Evolutionary conservation across 75 land plant species (phyloP).

Genomic region (Picea glauca): DNA sequence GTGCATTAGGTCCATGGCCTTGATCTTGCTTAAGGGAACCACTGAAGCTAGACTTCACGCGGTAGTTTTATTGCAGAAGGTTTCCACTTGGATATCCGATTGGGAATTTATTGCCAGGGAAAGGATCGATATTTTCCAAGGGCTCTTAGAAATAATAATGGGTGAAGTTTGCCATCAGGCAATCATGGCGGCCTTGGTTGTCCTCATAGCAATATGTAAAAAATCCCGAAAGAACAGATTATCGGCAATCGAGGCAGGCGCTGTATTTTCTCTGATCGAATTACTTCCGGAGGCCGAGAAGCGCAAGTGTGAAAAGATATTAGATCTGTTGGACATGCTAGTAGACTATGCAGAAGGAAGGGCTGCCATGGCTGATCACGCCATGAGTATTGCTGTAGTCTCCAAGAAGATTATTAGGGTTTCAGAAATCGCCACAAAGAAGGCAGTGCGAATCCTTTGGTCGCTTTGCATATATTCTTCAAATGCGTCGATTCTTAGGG

Average conservation of each 20-base stretch:
- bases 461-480: constrained; percentile 30
- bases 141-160: not conserved
- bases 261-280: no score
- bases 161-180: no score
- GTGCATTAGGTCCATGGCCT: constrained; percentile 11
- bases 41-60: constrained; percentile 32
- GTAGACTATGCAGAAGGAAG: no score
- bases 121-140: constrained; percentile 26
- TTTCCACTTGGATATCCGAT: constrained; percentile 4
- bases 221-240: no score
- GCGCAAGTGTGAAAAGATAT: no score
- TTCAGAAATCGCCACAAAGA: constrained; percentile 36
- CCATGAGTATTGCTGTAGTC: constrained; percentile 53
- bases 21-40: constrained; percentile 30
- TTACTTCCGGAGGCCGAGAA: no score
- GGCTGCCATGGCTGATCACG: constrained; percentile 41
- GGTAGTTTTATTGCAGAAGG: constrained; percentile 23
- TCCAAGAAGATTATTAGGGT: constrained; percentile 60
- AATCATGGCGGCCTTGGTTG: no score
- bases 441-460: constrained; percentile 39
- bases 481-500: constrained; percentile 19
- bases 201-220: no score
- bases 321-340: no score
- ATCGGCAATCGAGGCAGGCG: no score
- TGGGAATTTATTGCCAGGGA: constrained; percentile 15